Evolutionary conservation across 148 eudicot genomes (phyloP).

Genomic region (Tetragonia tetragonoides): DNA sequence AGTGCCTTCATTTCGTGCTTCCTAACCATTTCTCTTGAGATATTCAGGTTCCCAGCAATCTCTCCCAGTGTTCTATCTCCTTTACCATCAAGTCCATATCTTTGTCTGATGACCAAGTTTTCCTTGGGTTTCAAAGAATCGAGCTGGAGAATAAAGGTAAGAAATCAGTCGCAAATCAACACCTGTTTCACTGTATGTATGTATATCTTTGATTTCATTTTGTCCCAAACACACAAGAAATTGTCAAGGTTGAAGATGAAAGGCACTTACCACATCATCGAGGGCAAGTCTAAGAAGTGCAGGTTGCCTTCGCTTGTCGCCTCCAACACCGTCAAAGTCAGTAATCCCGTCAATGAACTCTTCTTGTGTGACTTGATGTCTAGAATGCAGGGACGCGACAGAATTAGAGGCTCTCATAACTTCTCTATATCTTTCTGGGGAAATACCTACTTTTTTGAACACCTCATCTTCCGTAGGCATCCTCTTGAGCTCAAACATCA

Average conservation of each 20-base stretch:
- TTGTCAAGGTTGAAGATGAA: neutral
- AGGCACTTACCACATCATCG: conserved; percentile 80
- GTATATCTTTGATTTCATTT: no score
- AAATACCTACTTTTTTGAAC: conserved; percentile 55
- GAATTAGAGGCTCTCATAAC: conserved; percentile 76
- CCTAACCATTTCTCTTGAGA: conserved; percentile 94
- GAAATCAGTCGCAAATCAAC: neutral
- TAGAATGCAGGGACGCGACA: conserved; percentile 56
- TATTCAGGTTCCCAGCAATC: conserved; percentile 85
- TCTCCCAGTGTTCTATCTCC: conserved; percentile 90
- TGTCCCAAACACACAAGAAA: neutral
- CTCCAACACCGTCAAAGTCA: conserved; percentile 63
- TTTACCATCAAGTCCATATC: conserved; percentile 96
- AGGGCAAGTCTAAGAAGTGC: conserved; percentile 94
- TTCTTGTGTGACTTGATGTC: conserved; percentile 61
- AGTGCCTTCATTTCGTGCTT: conserved; percentile 94
- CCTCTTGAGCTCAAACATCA: conserved; percentile 65
- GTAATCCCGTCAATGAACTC: conserved; percentile 66
- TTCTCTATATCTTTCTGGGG: conserved; percentile 67
- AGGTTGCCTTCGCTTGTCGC: conserved; percentile 69
- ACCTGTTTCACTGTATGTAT: neutral
- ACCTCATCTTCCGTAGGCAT: conserved; percentile 81
- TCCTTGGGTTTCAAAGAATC: conserved; percentile 97
- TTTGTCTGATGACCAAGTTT: conserved; percentile 90
- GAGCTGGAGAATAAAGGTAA: conserved; percentile 46